These are phyloP conservation scores for Fusarium multiceps DNA, from an alignment of 2,329 filamentous ascomycete species.

Conservation along the genomic window DNA sequence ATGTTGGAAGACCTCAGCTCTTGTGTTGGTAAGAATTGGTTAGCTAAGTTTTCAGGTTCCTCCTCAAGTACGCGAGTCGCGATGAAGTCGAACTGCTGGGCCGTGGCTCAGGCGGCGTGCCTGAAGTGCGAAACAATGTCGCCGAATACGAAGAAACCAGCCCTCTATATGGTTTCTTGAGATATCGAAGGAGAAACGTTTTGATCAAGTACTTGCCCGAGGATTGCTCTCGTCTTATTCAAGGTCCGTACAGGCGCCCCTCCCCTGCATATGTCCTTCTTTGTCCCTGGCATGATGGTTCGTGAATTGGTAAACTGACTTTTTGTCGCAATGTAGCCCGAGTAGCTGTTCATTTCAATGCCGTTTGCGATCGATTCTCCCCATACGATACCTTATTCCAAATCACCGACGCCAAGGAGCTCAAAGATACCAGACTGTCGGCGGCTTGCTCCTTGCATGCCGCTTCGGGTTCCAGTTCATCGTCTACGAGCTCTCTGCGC, in stretches of 20 bases:
- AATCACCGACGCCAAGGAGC: conserved; percentile 77
- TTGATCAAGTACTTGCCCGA: conserved; percentile 93
- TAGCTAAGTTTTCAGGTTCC: conserved; percentile 73
- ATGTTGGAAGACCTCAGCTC: conserved; percentile 51
- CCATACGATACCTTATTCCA: conserved; percentile 89
- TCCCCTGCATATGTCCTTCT: neutral
- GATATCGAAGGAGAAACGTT: conserved; percentile 89
- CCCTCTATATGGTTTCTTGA: conserved; percentile 90
- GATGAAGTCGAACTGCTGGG: conserved; percentile 86
- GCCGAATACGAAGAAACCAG: conserved; percentile 83
- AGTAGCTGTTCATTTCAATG: conserved; percentile 78
- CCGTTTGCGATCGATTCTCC: conserved; percentile 77
- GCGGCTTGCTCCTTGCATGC: conserved; percentile 90
- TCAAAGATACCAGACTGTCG: conserved; percentile 89
- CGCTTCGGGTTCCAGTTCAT: conserved; percentile 85
- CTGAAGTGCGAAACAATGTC: conserved; percentile 83
- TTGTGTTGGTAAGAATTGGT: neutral
- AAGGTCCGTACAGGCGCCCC: conserved; percentile 72
- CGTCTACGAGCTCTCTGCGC: conserved; percentile 82
- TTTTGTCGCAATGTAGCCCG: conserved; percentile 68
- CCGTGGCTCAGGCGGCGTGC: conserved; percentile 82
- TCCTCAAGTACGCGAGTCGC: conserved; percentile 89
- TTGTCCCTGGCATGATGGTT: neutral
- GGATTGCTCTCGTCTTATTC: conserved; percentile 87
- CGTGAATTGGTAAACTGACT: conserved; percentile 27